Evolutionary conservation across 1,284 basidiomycete genomes (phyloP), one percentile per base, ranked within the genome.

Genomic region (Cryptococcus amylolentus): DNA sequence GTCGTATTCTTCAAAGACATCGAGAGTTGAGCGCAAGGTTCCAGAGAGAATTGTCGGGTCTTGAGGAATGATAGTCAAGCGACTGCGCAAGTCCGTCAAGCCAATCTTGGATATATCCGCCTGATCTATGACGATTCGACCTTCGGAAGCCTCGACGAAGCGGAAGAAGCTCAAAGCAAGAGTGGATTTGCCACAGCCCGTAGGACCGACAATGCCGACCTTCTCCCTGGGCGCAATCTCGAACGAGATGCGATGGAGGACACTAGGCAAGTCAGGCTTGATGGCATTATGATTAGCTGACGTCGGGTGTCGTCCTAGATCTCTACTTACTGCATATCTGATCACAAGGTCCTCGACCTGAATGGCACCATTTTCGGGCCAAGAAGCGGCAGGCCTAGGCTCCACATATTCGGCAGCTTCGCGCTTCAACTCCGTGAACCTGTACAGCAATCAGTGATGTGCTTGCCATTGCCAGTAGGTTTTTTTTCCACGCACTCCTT

Each of bases 141-240:
- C 92, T 67, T 86, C 82, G 0, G 86, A 85, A 0, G 92, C 88
- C 68, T 96, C 92, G 23, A 95, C 90, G 69, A 96, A 95, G 51
- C 96, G 86, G 86, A 98, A 97, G 81, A 97, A 92, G 20, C 88
- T 89, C 27, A 96, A 80, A 0, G 92, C 92, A 16, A 97, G 82
- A 1, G 92, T 96, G 55, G 86, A 89, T 69, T 84, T 83, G 47
- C 82, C 82, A 60, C 79, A 78, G 16, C 95, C 94, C 0, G 93
- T 96, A 48, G 90, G 81, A 51, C 91, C 93, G 4, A 97, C 83
- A 57, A 97, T 87, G 23, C 93, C 95, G 54, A 95, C 78, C 66
- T 82, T 82, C 56, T 78, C 83, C 14, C 88, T 85, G 9, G 56
- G 55, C 1, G 79, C 78, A 57, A 96, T 81, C 20, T 84, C 81